Evolutionary conservation across 2,329 filamentous ascomycete genomes (phyloP), one percentile per base, ranked within the genome.

Genomic region (Arthrobotrys conoides): DNA sequence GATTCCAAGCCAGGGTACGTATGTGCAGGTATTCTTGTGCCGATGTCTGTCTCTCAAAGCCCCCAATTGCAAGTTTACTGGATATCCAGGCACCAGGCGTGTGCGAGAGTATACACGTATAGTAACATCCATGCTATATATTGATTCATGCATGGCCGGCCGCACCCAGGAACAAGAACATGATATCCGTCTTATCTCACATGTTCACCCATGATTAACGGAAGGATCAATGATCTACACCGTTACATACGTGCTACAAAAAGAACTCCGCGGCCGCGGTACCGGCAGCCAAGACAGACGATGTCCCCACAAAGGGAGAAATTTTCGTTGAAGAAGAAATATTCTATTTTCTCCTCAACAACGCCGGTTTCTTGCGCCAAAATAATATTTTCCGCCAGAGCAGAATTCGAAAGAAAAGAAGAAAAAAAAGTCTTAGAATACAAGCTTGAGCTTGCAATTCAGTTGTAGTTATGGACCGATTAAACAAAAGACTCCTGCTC

Each of bases 151-250:
- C 27, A 30, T 30, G 6, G 6, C 27, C 27, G 27, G 27, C 27
- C 27, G 27, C 27, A 36, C 33, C 33, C 33, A 36, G 8, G 22
- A 18, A 20, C 57, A 65, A 10, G 6, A 14, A 66, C 46, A 71
- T 46, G 55, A 71, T 66, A 41, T 41, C 48, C 38, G 61, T 73
- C 70, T 73, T 73, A 73, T 73, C 70, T 67, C 36, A 61, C 57
- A 59, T 59, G 10, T 18, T 44, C 61, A 61, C 66, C 61, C 61
- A 61, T 48, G 9, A 67, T 44, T 51, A 61, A 64, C 70, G 70
- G 70, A 61, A 66, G 70, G 70, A 73, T 18, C 9, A n/a, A 27
- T 16, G 57, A 61, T 61, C 57, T 61, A 44, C 57, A 61, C 36
- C 33, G 57, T 61, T 61, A 44, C 57, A 61, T 41, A 33, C 57